These are phyloP conservation scores for Trypanosoma avium DNA, from an alignment of 208 protist species.

Conservation along the genomic window DNA sequence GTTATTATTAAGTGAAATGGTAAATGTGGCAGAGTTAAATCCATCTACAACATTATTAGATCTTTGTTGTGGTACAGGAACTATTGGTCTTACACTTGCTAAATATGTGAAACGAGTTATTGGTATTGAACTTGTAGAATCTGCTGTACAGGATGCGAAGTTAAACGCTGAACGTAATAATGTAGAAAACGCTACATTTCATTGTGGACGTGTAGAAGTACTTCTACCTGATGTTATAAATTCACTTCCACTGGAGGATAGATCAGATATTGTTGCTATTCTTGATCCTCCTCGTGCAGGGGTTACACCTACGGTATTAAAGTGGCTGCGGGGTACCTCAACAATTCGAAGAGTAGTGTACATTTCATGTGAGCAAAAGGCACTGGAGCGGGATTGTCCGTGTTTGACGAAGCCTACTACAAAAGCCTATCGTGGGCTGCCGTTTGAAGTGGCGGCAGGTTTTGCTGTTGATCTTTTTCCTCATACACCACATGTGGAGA, in stretches of 20 bases:
- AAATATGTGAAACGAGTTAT: slow-evolving; percentile 85
- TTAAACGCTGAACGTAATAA: slow-evolving; percentile 86
- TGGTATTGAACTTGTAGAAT: slow-evolving; percentile 92
- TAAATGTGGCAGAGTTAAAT: slow-evolving; percentile 54
- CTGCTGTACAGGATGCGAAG: slow-evolving; percentile 84
- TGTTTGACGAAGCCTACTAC: slow-evolving; percentile 72
- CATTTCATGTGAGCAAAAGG: slow-evolving; percentile 95
- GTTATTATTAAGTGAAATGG: slow-evolving; percentile 74
- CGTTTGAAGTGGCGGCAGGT: slow-evolving; percentile 82
- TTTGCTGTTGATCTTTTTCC: slow-evolving; percentile 96
- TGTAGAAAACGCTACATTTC: slow-evolving; percentile 88
- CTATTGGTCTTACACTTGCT: slow-evolving; percentile 91
- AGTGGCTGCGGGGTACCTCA: slow-evolving; percentile 88
- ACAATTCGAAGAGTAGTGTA: slow-evolving; percentile 93
- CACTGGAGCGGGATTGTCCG: slow-evolving; percentile 87
- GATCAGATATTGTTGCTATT: slow-evolving; percentile 77
- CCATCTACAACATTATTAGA: slow-evolving; percentile 88
- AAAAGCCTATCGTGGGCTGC: slow-evolving; percentile 70
- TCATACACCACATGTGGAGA: slow-evolving; percentile 94
- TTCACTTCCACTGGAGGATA: slow-evolving; percentile 39
- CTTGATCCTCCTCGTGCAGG: slow-evolving; percentile 91
- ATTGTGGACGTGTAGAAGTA: slow-evolving; percentile 92
- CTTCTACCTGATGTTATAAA: slow-evolving; percentile 70
- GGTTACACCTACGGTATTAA: slow-evolving; percentile 88
- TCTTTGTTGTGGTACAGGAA: slow-evolving; percentile 96